Conservation (phyloP, 148 eudicot genomes). For the Fallopia convolvulus region DNA sequence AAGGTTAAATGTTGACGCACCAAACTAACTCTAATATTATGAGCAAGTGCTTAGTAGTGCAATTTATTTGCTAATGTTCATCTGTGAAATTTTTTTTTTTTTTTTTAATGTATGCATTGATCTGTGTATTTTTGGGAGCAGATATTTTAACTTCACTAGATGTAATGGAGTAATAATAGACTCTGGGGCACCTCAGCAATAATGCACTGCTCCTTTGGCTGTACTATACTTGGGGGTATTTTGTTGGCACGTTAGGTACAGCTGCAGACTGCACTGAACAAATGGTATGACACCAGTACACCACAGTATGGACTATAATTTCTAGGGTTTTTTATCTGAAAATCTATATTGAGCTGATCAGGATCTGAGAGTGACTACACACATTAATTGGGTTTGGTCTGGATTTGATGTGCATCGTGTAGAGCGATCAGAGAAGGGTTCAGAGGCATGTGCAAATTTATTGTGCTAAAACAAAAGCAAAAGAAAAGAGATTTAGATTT, state of each 20-base stretch:
- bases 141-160: neutral
- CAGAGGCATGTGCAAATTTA: no score
- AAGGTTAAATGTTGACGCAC: neutral
- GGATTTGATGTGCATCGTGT: no score
- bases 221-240: neutral
- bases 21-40: neutral
- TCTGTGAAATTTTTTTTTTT: neutral
- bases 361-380: no score
- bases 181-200: neutral
- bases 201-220: conserved; percentile 5
- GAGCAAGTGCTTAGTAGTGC: neutral
- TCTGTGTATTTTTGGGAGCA: neutral
- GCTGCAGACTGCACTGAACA: neutral
- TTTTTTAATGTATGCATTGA: neutral
- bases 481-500: no score
- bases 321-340: no score
- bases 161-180: neutral
- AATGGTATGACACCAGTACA: neutral
- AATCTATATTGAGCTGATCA: no score
- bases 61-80: neutral
- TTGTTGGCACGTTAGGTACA: conserved; percentile 1
- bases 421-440: no score
- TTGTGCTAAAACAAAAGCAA: no score
- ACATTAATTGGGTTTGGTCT: no score
- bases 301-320: neutral